Base-by-base conservation (phyloP, 345 rosid genomes). In the Melaleuca quinquenervia region DNA sequence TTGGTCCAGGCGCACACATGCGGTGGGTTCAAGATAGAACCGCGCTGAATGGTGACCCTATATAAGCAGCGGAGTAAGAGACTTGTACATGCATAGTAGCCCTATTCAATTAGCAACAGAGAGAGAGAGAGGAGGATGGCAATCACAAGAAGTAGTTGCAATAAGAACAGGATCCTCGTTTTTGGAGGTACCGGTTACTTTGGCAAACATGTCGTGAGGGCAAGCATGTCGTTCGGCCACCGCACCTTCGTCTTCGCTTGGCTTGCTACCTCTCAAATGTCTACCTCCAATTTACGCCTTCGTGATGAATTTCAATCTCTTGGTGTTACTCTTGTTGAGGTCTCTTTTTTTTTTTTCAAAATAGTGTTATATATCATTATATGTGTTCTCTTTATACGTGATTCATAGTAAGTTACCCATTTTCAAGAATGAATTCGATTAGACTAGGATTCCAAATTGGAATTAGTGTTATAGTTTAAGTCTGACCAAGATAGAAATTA, bases 131-230 rank as follows among this genome's bases (percentile, higher is more conserved):
- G 74, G 22, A 27, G n/a, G n/a, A 60, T 29, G 44, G 2, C 36
- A 1, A 64, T 15, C 21, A 29, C 1, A 9, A 64, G 44, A 21
- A 29, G 1, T 15, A 0, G 76, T 29, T 62, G 88, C 44, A 18
- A 85, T 2, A 62, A 70, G 48, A 83, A n/a, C 82, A 87, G 84
- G 60, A 89, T 91, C 32, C 88, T 90, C n/a, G 52, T 91, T 10
- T 88, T 91, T 26, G 92, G 93, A 2, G 92, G 90, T 87, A 89
- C 89, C 5, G 94, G 91, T 18, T 90, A 92, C 85, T 44, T 90
- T 0, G 93, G 93, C 22, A 90, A 85, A 50, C 91, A 84, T 76
- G 84, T 90, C 80, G 94, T 87, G 48, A 86, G 90, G 82, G 91
- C 91, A 21, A 90, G 94, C 82, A 64, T 80, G 44, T 64, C 51